Evolutionary conservation across 2,329 filamentous ascomycete genomes (phyloP).

Genomic region (Microdochium bolleyi): DNA sequence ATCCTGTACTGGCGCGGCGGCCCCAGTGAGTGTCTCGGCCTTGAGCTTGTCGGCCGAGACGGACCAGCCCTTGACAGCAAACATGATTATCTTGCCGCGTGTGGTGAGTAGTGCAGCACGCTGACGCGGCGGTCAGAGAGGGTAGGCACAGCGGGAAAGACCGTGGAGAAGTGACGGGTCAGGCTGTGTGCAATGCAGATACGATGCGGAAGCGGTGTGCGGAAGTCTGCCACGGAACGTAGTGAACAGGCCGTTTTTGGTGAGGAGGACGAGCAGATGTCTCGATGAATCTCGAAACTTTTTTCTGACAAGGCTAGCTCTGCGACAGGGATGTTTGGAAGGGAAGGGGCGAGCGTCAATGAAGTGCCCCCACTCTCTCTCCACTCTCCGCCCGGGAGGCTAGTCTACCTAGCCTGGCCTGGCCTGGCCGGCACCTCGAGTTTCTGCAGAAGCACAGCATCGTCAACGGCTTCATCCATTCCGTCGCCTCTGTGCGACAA

Average conservation of each 20-base stretch:
- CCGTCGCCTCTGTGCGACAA: too few relatives aligned
- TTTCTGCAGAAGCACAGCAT: too few relatives aligned
- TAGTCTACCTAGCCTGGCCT: too few relatives aligned
- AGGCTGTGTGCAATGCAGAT: background rate
- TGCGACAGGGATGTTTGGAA: too few relatives aligned
- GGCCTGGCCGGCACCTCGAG: too few relatives aligned
- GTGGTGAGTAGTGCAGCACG: background rate
- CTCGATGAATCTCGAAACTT: conserved; percentile 2
- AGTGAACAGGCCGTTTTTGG: background rate
- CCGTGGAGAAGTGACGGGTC: background rate
- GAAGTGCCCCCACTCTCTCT: too few relatives aligned
- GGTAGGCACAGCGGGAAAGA: background rate
- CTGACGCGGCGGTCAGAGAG: background rate
- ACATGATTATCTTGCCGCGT: conserved; percentile 49
- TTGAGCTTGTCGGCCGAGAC: conserved; percentile 66
- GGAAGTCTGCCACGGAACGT: too few relatives aligned
- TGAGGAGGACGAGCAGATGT: background rate
- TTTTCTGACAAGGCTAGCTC: background rate
- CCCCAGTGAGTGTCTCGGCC: conserved; percentile 45
- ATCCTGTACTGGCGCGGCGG: conserved; percentile 18
- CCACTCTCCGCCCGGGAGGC: too few relatives aligned
- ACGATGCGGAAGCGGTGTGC: too few relatives aligned
- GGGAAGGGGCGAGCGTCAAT: too few relatives aligned
- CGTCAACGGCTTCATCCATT: too few relatives aligned
- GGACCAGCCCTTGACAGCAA: conserved; percentile 90